Evolutionary conservation across 345 rosid genomes (phyloP), one percentile per base, ranked within the genome.

Genomic region (Brassica rapa): DNA sequence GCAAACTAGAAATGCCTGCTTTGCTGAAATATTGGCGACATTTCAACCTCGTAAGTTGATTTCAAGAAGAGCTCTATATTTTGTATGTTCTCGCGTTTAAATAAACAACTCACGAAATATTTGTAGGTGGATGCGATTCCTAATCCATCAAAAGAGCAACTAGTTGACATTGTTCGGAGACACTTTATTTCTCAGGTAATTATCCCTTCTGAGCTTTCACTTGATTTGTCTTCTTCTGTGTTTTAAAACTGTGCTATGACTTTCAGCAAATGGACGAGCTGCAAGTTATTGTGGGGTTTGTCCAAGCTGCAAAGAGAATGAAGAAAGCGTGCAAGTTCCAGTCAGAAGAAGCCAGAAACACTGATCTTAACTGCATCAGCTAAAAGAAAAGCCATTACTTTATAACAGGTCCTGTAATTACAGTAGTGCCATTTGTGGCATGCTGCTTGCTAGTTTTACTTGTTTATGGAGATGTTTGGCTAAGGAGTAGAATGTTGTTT

Each of bases 101-200:
- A 73, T 55, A 66, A 59, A 33, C 2, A 79, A 33, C 1, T 43
- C 24, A 25, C 29, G 3, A 25, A 25, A 25, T 25, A 25, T 6
- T 33, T 79, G 64, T 32, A 95, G 98, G 89, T 91, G 80, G 96
- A 91, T 80, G 87, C 88, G n/a, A 84, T 86, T 53, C 94, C 96
- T 12, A 95, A 91, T 79, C 98, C 98, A 62, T 91, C 99, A 6
- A 90, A 82, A 77, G 98, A 93, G 83, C 89, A 93, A 83, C 85
- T 95, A 78, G 82, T 93, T 39, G 94, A 91, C 55, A 86, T 82
- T 57, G 92, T 95, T 70, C 97, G 91, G 68, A 89, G 94, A 86
- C 98, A 95, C 84, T 95, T 95, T 78, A 88, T 88, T 92, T 84
- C 99, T 12, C 99, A 95, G 98, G 99, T 95, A 87, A 41, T 12